Base-by-base conservation (phyloP, 768 basidiomycete genomes). In the Collybia nuda region DNA sequence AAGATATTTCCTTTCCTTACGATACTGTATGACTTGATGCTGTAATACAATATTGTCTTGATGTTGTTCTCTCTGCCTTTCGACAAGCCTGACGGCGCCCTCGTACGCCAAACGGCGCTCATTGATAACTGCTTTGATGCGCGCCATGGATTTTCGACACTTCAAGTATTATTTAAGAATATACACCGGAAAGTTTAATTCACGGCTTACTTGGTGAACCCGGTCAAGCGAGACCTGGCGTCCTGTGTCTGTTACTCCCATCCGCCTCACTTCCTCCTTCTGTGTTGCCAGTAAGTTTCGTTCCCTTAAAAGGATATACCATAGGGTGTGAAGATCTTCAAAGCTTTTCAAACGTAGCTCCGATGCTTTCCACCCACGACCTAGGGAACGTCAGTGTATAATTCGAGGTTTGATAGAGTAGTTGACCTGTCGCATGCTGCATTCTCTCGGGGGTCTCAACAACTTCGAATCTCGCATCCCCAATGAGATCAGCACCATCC, bases 131-230 rank as follows among this genome's bases (percentile, higher is more conserved):
- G 81, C 84, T 67, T 98, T 98, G 67, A 98, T 93, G 17, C 92
- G 85, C n/a, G 91, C 93, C 93, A 97, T 96, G 17, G 91, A 87
- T 75, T 94, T 96, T 18, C 90, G 88, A 68, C 85, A 87, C 93
- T 97, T 56, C 8, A 44, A 24, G 47, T 11, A 47, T 3, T 4
- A 41, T 46, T n/a, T 21, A 52, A 40, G 8, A 44, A 24, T 26
- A 26, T 26, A 28, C 18, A 46, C 18, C 8, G 44, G 19, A 39
- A 22, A 39, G 19, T 22, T 28, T 26, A 47, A 29, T 28, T 17
- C 7, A 21, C 32, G 44, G 64, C 76, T 42, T 56, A 84, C 82
- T 60, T 76, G 72, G 14, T 74, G 71, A 24, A 80, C 71, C 61
- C 67, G 73, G 11, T 53, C 62, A 15, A 55, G 41, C 22, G 72